A percentile compares a stretch with the other conserved stretches of the same genome.
Evolutionary conservation across 345 rosid species (phyloP).

Genomic region (Durio zibethinus): DNA sequence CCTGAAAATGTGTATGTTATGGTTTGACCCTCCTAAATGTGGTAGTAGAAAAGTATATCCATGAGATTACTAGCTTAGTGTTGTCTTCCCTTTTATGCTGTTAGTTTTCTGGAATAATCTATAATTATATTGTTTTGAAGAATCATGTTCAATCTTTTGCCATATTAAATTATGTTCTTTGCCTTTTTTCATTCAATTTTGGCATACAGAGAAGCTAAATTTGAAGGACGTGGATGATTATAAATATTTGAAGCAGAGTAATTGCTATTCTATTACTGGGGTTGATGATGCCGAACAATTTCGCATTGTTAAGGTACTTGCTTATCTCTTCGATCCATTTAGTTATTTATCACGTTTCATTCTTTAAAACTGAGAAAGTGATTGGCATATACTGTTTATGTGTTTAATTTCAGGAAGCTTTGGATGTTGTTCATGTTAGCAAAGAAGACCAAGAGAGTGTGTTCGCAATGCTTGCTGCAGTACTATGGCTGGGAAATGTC

Average conservation of each 20-base stretch:
- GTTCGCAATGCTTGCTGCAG: slow-evolving; percentile 95
- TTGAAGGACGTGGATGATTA: slow-evolving; percentile 73
- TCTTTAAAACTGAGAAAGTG: slow-evolving; percentile 4
- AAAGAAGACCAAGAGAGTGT: slow-evolving; percentile 94
- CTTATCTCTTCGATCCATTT: slow-evolving; percentile 9
- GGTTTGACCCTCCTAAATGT: not conserved
- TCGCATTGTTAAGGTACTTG: slow-evolving; percentile 56
- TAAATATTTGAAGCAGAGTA: slow-evolving; percentile 84
- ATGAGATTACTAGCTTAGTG: not conserved
- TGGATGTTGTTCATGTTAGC: slow-evolving; percentile 92
- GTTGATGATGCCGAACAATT: slow-evolving; percentile 84
- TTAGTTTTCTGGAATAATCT: not conserved
- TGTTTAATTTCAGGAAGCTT: slow-evolving; percentile 70
- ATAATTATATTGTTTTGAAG: not conserved
- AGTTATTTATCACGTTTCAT: slow-evolving; percentile 6
- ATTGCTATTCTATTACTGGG: slow-evolving; percentile 68
- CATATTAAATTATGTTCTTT: not conserved
- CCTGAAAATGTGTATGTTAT: not conserved
- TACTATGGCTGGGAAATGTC: slow-evolving; percentile 91
- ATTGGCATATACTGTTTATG: slow-evolving; percentile 12
- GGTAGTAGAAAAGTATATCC: slow-evolving; percentile 1
- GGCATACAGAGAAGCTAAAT: slow-evolving; percentile 68
- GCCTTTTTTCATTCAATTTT: slow-evolving; percentile 11
- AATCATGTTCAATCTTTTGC: not conserved
- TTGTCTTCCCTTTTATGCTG: not conserved